Evolutionary conservation across 2,329 filamentous ascomycete genomes (phyloP).

Genomic region (Aspergillus felis): DNA sequence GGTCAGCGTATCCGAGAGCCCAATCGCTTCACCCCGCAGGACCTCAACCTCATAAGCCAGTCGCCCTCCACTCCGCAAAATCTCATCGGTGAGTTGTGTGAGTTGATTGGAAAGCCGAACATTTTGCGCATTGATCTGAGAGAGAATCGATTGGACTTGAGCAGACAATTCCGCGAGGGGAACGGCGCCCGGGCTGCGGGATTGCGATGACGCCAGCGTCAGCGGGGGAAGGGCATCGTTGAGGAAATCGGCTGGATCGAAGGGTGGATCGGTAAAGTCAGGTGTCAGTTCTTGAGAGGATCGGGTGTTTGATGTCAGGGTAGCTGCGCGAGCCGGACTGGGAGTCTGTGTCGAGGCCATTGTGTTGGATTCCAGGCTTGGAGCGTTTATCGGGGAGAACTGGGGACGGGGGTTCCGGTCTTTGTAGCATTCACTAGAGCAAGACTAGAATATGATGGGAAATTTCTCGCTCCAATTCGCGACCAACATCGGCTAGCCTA

Average conservation of each 20-base stretch:
- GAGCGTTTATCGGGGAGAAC: slow-evolving; percentile 2
- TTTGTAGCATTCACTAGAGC: not conserved
- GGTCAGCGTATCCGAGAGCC: slow-evolving; percentile 73
- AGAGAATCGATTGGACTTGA: slow-evolving; percentile 78
- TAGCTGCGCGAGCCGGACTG: slow-evolving; percentile 18
- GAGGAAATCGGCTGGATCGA: slow-evolving; percentile 81
- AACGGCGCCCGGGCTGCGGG: slow-evolving; percentile 46
- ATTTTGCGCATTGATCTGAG: slow-evolving; percentile 84
- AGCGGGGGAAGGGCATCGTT: slow-evolving; percentile 74
- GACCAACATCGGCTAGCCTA: not conserved
- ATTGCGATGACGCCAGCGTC: slow-evolving; percentile 44
- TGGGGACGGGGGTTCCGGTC: not conserved
- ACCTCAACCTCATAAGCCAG: slow-evolving; percentile 94
- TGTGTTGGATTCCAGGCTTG: not conserved
- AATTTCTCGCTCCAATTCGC: not conserved
- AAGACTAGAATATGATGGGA: not conserved
- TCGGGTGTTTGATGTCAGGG: slow-evolving; percentile 30
- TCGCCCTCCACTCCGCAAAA: slow-evolving; percentile 79
- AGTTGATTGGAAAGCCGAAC: slow-evolving; percentile 75
- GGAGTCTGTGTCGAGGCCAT: slow-evolving; percentile 21
- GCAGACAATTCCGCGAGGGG: slow-evolving; percentile 72
- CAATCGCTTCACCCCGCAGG: slow-evolving; percentile 77
- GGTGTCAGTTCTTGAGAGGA: slow-evolving; percentile 46
- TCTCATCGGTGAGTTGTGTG: slow-evolving; percentile 90
- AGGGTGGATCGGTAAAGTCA: slow-evolving; percentile 72